Base-by-base conservation (phyloP, 306 rosid species). In the Dryas drummondii region DNA sequence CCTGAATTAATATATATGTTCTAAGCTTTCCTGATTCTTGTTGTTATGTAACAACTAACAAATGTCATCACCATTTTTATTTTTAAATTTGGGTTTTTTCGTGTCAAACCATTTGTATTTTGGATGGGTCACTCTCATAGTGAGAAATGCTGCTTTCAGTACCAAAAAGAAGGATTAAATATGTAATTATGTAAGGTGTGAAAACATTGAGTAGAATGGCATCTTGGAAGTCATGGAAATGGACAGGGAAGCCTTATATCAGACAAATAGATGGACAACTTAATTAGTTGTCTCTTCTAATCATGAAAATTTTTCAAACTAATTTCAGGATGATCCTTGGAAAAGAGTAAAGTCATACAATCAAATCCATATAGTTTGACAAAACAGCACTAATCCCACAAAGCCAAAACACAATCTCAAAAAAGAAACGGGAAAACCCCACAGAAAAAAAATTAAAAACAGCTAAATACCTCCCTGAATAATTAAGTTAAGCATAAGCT, bases 191-290 rank as follows among this genome's bases (percentile, higher is more conserved):
- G 7, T n/a, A 22, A 13, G 49, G n/a, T 51, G 47, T 68, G 49
- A 48, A 69, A 16, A 2, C 11, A 40, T 40, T 16, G 74, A 53
- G 9, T 2, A 40, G 51, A 52, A 32, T 1, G 50, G 62, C 32
- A 70, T 51, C 73, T 68, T 37, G 9, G 58, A 13, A 57, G 72
- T 14, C 57, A 68, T 27, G 45, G 55, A 47, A 44, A 47, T 66
- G 42, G 71, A 22, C 42, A 11, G 6, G n/a, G 55, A 47, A 41
- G 42, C 41, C 19, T 47, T 22, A 22, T 66, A 47, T 68, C 26
- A 27, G 16, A 1, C 3, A 16, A 69, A 69, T 32, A 69, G 27
- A 2, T 5, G 32, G 63, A 40, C 50, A 53, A 16, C 1, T 40
- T 40, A 22, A 52, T 19, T 70, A 10, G 52, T n/a, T 12, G 37